Evolutionary conservation across 73 alveolate genomes (phyloP).

Genomic region (Symbiodinium pilosum): DNA sequence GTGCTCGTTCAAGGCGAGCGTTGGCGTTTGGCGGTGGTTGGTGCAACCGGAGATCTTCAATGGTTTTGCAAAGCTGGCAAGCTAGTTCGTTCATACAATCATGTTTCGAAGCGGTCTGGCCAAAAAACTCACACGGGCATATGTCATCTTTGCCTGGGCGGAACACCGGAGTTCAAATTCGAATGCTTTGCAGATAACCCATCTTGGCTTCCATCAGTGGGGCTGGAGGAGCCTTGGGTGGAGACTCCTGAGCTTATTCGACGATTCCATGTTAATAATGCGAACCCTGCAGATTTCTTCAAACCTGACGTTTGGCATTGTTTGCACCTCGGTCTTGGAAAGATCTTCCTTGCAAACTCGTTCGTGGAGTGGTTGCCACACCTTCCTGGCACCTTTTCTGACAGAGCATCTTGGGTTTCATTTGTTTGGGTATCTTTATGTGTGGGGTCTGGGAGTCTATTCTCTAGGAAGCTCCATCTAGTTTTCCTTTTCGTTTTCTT

Average conservation of each 20-base stretch:
- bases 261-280: background rate
- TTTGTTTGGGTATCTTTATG: no score
- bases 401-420: no score
- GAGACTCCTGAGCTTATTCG: background rate
- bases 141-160: background rate
- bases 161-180: background rate
- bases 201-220: background rate
- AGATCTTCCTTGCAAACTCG: background rate
- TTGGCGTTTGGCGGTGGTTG: background rate
- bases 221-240: background rate
- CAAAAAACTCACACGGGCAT: background rate
- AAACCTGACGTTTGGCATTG: background rate
- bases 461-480: no score
- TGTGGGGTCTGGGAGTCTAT: no score
- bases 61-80: background rate
- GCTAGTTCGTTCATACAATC: background rate
- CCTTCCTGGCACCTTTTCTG: no score
- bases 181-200: background rate
- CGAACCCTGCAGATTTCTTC: background rate
- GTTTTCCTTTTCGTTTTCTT: no score
- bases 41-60: background rate
- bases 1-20: background rate
- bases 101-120: background rate
- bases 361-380: background rate
- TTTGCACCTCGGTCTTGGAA: background rate